phyloP scores from a whole-genome alignment of 306 rosid species.

The Luffa aegyptiaca region DNA sequence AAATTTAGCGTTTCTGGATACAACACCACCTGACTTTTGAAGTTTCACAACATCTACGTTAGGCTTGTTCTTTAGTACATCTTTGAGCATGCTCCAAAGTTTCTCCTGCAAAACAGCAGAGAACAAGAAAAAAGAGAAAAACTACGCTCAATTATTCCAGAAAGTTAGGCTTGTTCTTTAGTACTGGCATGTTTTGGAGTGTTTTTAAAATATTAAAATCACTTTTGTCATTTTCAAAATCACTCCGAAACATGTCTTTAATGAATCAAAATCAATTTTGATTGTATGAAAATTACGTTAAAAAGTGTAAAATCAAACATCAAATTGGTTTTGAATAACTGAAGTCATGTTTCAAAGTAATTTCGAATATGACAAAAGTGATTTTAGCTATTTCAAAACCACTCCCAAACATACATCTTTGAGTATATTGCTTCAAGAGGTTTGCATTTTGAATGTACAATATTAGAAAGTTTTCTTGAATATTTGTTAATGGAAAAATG shows the following conservation, averaged over 20 bases:
- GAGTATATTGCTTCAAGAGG: neutral
- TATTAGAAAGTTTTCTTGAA: neutral
- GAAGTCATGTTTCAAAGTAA: too few species aligned
- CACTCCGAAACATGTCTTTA: too few species aligned
- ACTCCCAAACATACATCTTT: too few species aligned
- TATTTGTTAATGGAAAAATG: neutral
- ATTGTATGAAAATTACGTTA: too few species aligned
- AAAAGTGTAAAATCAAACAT: too few species aligned
- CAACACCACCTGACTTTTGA: constrained; percentile 96
- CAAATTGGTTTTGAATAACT: too few species aligned
- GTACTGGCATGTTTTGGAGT: too few species aligned
- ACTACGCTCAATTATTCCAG: neutral
- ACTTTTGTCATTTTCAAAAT: too few species aligned
- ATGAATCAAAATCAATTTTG: too few species aligned
- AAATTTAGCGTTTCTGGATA: constrained; percentile 62
- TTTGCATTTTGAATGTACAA: neutral
- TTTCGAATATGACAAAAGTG: too few species aligned
- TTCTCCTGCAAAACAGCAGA: constrained; percentile 47
- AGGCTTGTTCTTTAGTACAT: constrained; percentile 66
- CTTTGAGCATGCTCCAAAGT: constrained; percentile 84
- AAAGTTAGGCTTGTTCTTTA: neutral
- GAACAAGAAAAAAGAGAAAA: neutral
- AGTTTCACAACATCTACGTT: constrained; percentile 90
- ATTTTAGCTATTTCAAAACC: too few species aligned
- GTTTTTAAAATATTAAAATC: too few species aligned